phyloP scores from a whole-genome alignment of 176 grass and related monocot genomes.

The Alloteropsis semialata region DNA sequence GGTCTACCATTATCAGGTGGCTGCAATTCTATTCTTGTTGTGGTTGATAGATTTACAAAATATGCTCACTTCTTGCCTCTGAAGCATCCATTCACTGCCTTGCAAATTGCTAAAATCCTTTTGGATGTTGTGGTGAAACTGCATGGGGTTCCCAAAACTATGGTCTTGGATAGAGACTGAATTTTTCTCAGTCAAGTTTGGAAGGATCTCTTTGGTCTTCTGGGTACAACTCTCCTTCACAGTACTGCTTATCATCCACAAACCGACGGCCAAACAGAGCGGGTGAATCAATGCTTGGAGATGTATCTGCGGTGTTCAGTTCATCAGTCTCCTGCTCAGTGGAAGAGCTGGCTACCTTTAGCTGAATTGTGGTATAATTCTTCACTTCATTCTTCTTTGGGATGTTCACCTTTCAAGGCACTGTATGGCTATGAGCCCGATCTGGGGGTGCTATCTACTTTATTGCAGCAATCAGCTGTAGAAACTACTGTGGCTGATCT shows the following conservation, averaged over 20 bases:
- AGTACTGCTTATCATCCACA: not conserved
- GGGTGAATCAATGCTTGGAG: not conserved
- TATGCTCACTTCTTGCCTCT: not conserved
- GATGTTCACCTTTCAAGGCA: not conserved
- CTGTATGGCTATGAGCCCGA: not conserved
- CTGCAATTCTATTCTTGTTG: not conserved
- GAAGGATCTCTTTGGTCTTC: not conserved
- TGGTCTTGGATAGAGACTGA: too few relatives aligned
- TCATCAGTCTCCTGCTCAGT: not conserved
- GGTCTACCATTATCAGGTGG: not conserved
- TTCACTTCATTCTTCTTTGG: not conserved
- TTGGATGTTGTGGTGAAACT: too few relatives aligned
- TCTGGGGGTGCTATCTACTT: accelerated
- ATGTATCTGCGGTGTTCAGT: not conserved
- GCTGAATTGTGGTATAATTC: not conserved
- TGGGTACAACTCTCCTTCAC: not conserved
- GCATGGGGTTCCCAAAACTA: too few relatives aligned
- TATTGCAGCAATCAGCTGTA: too few relatives aligned
- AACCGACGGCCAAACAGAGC: not conserved
- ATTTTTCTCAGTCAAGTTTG: not conserved
- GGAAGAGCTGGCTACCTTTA: not conserved
- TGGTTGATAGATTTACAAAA: not conserved
- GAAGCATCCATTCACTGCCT: too few relatives aligned
- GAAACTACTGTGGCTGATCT: too few relatives aligned
- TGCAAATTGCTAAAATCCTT: too few relatives aligned